Evolutionary conservation across 805 yeast genomes (phyloP), one percentile per base, ranked within the genome.

Genomic region (Candida parachauliodes): DNA sequence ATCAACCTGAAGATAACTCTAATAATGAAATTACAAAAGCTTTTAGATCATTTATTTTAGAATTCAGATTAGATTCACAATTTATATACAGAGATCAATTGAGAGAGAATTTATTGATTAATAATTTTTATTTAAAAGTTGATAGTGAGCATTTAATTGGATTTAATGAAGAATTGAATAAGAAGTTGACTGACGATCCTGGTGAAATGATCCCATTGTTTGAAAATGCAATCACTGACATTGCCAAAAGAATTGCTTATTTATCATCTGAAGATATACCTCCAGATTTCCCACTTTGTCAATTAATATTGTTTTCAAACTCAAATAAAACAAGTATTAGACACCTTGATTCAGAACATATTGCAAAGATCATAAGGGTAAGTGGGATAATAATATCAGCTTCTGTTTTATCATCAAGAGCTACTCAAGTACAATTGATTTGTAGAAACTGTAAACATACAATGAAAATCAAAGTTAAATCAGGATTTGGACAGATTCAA

Each of bases 351-450:
- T 82, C 96, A 2, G 86, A 83, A 33, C 87, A 87, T 56, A 88
- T 93, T 44, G 79, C 96, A 18, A 86, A 88, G 57, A 83, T 93
- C 38, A 91, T 93, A 24, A 73, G 96, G 39, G 77, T 93, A 30
- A 85, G 95, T 15, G 99, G 99, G 21, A 93, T 93, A 51, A 76
- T 93, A 49, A 91, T 93, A 41, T 83, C 94, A 35, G 85, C 97
- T 1, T 85, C 96, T 3, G 89, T 94, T 20, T 71, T 93, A 39
- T 71, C 83, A 23, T 88, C 97, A 1, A 80, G 93, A 51, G 95
- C 98, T 18, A 84, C 95, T 0, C 72, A 70, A 39, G 78, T 89
- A 21, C 88, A 85, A 47, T 66, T 93, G 39, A 79, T 89, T 74
- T 93, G 98, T 63, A 77, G 95, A 44, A 73, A 76, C 36, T 93